Conservation (phyloP, 768 basidiomycete genomes). For the Pleurotus ostreatus region DNA sequence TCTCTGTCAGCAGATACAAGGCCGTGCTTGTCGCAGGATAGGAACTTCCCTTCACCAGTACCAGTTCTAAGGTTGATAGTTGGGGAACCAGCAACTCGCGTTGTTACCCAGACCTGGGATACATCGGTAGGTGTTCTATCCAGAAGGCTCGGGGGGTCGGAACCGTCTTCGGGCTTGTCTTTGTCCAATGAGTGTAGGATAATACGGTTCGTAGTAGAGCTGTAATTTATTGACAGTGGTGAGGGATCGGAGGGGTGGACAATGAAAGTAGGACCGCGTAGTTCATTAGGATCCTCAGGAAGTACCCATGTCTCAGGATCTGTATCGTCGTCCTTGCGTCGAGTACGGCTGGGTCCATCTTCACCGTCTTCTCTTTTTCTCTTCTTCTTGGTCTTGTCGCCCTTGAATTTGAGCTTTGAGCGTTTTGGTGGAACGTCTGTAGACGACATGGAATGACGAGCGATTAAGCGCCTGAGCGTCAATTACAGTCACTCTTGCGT, state of each 20-base stretch:
- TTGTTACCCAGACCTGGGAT: conserved; percentile 88
- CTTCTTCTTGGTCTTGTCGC: conserved; percentile 82
- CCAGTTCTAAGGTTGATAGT: conserved; percentile 87
- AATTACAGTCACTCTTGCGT: conserved; percentile 20
- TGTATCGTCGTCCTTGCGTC: conserved; percentile 53
- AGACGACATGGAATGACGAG: conserved; percentile 20
- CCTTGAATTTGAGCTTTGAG: conserved; percentile 84
- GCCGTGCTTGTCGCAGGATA: conserved; percentile 85
- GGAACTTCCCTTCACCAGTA: conserved; percentile 85
- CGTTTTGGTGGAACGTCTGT: conserved; percentile 34
- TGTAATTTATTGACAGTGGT: conserved; percentile 74
- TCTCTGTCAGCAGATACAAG: conserved; percentile 82
- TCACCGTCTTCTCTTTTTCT: conserved; percentile 59
- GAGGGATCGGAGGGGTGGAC: conserved; percentile 78
- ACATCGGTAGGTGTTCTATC: conserved; percentile 77
- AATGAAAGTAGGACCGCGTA: conserved; percentile 87
- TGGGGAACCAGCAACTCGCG: conserved; percentile 77
- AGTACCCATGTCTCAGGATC: conserved; percentile 77
- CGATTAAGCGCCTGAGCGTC: conserved; percentile 2
- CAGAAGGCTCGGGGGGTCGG: conserved; percentile 42
- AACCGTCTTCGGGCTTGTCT: conserved; percentile 44
- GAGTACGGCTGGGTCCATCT: conserved; percentile 42
- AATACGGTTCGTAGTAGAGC: conserved; percentile 69
- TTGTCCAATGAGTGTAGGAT: conserved; percentile 64
- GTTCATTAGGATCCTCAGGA: conserved; percentile 65